Percentiles rank a stretch among this genome's conserved stretches.
Conservation (phyloP, 768 basidiomycete species). For the Nidularia sp. region DNA sequence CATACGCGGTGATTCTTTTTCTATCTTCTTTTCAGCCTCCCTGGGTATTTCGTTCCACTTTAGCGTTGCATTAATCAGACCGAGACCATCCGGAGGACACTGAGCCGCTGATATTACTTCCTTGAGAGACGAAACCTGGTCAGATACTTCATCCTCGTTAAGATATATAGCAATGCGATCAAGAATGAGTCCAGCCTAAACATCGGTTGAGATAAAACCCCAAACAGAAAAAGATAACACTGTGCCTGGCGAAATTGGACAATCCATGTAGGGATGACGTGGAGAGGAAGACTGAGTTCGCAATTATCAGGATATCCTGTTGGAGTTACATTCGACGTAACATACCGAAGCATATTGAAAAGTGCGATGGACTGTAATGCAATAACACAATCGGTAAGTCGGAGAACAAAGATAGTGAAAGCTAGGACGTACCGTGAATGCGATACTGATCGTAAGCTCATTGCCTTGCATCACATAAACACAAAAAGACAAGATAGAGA, state of each 20-base stretch:
- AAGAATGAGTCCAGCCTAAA: conserved; percentile 57
- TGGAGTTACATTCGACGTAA: conserved; percentile 1
- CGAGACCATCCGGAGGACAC: conserved; percentile 36
- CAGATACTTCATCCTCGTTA: conserved; percentile 65
- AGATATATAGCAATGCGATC: conserved; percentile 67
- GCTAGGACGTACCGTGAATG: conserved; percentile 66
- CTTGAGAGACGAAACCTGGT: conserved; percentile 65
- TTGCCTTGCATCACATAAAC: conserved; percentile 69
- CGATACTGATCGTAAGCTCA: conserved; percentile 70
- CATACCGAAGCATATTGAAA: conserved; percentile 81
- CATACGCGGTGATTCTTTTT: not conserved
- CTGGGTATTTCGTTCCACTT: conserved; percentile 55
- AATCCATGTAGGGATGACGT: conserved; percentile 76
- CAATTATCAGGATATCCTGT: not conserved
- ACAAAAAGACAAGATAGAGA: conserved; percentile 79
- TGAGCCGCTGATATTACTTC: conserved; percentile 22
- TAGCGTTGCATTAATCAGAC: conserved; percentile 55
- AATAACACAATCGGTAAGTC: not conserved
- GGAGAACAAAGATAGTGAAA: not conserved
- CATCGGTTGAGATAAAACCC: not conserved
- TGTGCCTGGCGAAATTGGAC: conserved; percentile 68
- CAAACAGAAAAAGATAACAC: not conserved
- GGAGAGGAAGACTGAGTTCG: conserved; percentile 54
- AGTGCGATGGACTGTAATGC: conserved; percentile 61
- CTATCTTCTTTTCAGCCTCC: conserved; percentile 16